These are phyloP conservation scores for Ceratocystis ficicola DNA, from an alignment of 2,329 filamentous ascomycete genomes.

Conservation along the genomic window DNA sequence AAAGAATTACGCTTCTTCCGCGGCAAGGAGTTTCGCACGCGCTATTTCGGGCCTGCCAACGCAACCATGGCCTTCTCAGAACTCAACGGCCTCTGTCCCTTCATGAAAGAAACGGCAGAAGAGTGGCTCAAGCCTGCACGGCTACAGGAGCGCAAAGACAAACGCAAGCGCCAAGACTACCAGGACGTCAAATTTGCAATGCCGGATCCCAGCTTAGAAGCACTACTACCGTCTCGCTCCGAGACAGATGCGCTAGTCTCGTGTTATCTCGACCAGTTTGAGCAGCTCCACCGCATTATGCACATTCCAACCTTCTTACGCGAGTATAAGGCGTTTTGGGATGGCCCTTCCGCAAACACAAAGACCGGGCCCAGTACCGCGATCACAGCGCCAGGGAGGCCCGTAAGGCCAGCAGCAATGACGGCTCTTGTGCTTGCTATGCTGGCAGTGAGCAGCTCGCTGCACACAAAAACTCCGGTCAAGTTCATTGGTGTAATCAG, in stretches of 20 bases:
- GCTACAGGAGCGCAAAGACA: slow-evolving; percentile 44
- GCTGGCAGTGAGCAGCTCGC: slow-evolving; percentile 46
- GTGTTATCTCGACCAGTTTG: slow-evolving; percentile 43
- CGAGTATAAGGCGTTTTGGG: slow-evolving; percentile 46
- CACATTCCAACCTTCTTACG: slow-evolving; percentile 48
- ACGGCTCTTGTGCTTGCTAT: slow-evolving; percentile 48
- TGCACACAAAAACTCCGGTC: slow-evolving; percentile 40
- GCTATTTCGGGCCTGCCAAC: slow-evolving; percentile 49
- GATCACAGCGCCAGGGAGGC: not conserved
- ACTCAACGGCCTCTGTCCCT: slow-evolving; percentile 45
- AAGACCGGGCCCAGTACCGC: not conserved
- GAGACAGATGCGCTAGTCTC: slow-evolving; percentile 39
- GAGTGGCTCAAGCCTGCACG: slow-evolving; percentile 49
- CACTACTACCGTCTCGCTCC: slow-evolving; percentile 37
- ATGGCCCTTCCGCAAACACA: slow-evolving; percentile 28
- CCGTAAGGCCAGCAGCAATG: slow-evolving; percentile 40
- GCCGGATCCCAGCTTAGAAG: slow-evolving; percentile 39
- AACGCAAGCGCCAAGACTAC: slow-evolving; percentile 41
- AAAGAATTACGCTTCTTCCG: slow-evolving; percentile 46
- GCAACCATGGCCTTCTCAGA: slow-evolving; percentile 49
- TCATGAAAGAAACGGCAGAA: slow-evolving; percentile 51
- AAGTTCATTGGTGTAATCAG: slow-evolving; percentile 45
- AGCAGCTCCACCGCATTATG: slow-evolving; percentile 45
- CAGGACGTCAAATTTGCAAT: slow-evolving; percentile 39
- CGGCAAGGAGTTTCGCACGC: slow-evolving; percentile 47